Conservation (phyloP, 371 early-diverging fungal genomes). For the Apophysomyces variabilis region DNA sequence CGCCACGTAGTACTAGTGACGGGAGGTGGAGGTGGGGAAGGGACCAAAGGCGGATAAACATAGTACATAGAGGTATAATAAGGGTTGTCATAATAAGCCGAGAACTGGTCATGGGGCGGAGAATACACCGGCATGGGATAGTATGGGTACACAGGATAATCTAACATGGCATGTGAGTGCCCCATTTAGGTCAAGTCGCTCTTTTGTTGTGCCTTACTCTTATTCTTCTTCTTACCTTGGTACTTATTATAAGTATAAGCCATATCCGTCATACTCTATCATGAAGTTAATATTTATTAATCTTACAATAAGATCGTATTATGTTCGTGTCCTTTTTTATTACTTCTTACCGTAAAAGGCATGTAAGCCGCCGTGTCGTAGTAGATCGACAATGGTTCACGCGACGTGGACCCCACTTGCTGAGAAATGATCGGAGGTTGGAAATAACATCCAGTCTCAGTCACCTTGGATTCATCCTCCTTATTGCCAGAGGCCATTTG, state of each 20-base stretch:
- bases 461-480: not conserved
- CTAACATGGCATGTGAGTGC: not conserved
- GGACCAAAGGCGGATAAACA: not conserved
- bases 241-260: not conserved
- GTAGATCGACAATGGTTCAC: not conserved
- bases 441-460: not conserved
- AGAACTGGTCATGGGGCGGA: conserved; percentile 8
- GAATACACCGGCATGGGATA: conserved; percentile 11
- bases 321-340: too few species aligned
- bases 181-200: not conserved
- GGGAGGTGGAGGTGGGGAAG: not conserved
- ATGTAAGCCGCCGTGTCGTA: not conserved
- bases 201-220: not conserved
- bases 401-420: not conserved
- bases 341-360: conserved; percentile 2
- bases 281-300: not conserved
- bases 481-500: not conserved
- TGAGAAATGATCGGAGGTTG: not conserved
- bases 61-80: conserved; percentile 10
- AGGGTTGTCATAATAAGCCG: conserved; percentile 10
- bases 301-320: too few species aligned
- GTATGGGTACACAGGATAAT: conserved; percentile 10
- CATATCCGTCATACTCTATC: not conserved
- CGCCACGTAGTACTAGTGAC: not conserved
- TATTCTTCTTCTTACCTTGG: not conserved